Evolutionary conservation across 73 alveolate species (phyloP).

Genomic region (Durusdinium trenchii): DNA sequence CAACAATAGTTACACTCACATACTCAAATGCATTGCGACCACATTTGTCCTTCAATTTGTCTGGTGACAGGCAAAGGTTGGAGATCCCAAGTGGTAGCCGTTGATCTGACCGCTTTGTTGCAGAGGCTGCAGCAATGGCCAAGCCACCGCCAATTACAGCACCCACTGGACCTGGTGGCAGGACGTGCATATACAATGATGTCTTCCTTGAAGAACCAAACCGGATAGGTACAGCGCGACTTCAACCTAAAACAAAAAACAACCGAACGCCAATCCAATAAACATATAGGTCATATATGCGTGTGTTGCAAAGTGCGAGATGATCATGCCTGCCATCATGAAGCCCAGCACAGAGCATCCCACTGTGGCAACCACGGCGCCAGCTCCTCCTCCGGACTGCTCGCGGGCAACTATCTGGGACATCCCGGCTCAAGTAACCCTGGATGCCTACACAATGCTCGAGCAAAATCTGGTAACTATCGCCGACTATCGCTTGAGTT

Average conservation of each 20-base stretch:
- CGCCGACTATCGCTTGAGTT: too few species aligned
- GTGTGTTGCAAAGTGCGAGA: too few species aligned
- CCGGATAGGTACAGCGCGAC: neutral
- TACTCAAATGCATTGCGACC: neutral
- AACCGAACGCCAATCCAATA: neutral
- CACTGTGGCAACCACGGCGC: conserved; percentile 68
- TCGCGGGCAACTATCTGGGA: neutral
- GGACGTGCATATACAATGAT: neutral
- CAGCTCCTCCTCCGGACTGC: neutral
- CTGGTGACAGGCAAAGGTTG: conserved; percentile 13
- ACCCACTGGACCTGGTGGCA: conserved; percentile 48
- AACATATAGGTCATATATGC: neutral
- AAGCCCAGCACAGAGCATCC: conserved; percentile 52
- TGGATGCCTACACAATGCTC: conserved; percentile 35
- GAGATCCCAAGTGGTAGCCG: neutral
- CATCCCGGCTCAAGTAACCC: conserved; percentile 58
- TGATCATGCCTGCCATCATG: conserved; percentile 1
- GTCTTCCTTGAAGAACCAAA: neutral
- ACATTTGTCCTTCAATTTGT: neutral
- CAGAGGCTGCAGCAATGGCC: conserved; percentile 7
- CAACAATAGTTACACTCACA: neutral
- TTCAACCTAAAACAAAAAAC: neutral
- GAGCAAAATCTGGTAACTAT: too few species aligned
- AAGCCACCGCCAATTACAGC: conserved; percentile 61
- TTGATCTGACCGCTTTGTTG: neutral